phyloP scores from a whole-genome alignment of 2,329 filamentous ascomycete genomes.

The Colletotrichum navitas region DNA sequence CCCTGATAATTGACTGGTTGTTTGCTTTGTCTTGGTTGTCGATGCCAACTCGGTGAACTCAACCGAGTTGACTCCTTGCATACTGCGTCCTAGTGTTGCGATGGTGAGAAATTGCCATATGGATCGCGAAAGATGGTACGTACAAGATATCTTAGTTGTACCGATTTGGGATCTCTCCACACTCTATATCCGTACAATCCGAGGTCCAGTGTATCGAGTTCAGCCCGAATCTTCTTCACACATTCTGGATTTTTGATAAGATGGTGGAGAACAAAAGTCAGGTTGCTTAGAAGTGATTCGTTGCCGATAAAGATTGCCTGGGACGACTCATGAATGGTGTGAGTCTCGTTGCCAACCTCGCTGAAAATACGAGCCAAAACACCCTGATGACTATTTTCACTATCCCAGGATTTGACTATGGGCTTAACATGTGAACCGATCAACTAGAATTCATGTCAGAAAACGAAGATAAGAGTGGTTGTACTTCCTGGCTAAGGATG shows the following conservation, averaged over 20 bases:
- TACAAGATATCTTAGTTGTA: slow-evolving; percentile 38
- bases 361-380: slow-evolving; percentile 31
- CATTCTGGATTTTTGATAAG: slow-evolving; percentile 35
- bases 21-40: slow-evolving; percentile 39
- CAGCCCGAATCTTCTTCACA: slow-evolving; percentile 28
- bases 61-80: slow-evolving; percentile 42
- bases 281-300: slow-evolving; percentile 43
- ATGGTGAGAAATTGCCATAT: not conserved
- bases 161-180: slow-evolving; percentile 36
- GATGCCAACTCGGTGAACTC: slow-evolving; percentile 43
- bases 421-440: slow-evolving; percentile 13
- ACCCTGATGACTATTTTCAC: slow-evolving; percentile 28
- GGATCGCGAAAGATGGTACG: not conserved
- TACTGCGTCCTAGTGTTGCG: slow-evolving; percentile 34
- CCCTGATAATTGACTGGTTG: slow-evolving; percentile 21
- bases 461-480: not conserved
- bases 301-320: slow-evolving; percentile 44
- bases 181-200: slow-evolving; percentile 32
- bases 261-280: slow-evolving; percentile 40
- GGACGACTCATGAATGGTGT: slow-evolving; percentile 34
- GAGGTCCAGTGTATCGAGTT: slow-evolving; percentile 39
- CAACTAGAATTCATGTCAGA: slow-evolving; percentile 5
- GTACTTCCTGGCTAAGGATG: not conserved
- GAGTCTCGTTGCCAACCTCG: slow-evolving; percentile 31
- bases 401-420: slow-evolving; percentile 23